A percentile compares a stretch with the other conserved stretches of the same genome.
Conservation (phyloP, 176 grass and related monocot species). For the Oropetium thomaeum region DNA sequence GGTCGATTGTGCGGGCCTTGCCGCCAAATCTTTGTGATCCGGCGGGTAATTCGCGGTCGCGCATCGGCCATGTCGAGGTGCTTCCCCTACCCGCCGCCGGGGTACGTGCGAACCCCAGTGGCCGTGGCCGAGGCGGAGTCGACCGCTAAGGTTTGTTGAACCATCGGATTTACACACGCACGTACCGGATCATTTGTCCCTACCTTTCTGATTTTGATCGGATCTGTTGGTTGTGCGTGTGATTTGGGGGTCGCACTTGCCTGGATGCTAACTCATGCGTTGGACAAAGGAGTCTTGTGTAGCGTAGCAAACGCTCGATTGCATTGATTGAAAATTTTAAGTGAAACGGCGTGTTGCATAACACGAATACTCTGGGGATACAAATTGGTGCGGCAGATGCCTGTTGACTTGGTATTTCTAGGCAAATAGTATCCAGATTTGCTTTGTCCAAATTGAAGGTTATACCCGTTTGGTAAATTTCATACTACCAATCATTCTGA, state of each 20-base stretch:
- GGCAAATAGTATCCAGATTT: background rate
- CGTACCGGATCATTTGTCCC: conserved; percentile 47
- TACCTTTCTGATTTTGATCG: conserved; percentile 40
- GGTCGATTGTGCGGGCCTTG: background rate
- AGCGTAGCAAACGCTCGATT: background rate
- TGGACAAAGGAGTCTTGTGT: background rate
- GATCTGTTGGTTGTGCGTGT: conserved; percentile 48
- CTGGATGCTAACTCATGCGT: background rate
- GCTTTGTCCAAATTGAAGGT: background rate
- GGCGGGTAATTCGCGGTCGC: conserved; percentile 7
- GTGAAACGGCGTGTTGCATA: too few relatives aligned
- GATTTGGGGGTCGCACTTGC: conserved; percentile 33
- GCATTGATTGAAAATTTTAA: background rate
- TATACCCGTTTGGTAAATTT: too few relatives aligned
- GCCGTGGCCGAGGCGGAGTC: conserved; percentile 42
- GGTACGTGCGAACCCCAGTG: conserved; percentile 52
- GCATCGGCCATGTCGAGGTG: conserved; percentile 55
- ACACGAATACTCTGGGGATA: background rate
- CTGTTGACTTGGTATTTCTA: background rate
- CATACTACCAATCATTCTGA: too few relatives aligned
- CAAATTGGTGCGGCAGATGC: too few relatives aligned
- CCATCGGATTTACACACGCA: conserved; percentile 66
- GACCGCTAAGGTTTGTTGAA: conserved; percentile 64
- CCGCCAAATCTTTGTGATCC: background rate
- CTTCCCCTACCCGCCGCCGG: conserved; percentile 55